Conservation (phyloP, 2,329 filamentous ascomycete genomes). For the Neofusicoccum sp. region DNA sequence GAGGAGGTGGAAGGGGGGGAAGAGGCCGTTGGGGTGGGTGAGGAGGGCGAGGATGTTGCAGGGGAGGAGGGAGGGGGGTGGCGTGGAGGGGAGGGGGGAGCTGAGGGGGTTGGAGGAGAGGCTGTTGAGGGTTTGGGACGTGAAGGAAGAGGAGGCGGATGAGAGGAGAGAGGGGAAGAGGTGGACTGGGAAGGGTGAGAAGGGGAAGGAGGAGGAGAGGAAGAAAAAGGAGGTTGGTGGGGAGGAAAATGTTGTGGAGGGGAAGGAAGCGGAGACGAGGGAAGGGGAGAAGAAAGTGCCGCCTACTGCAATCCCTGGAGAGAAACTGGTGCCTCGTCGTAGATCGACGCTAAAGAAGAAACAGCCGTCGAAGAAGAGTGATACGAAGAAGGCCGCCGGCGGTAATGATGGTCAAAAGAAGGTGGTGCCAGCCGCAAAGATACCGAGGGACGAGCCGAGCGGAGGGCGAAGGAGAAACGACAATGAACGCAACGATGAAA, state of each 20-base stretch:
- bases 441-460: too few relatives aligned
- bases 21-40: not conserved
- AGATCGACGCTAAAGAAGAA: too few relatives aligned
- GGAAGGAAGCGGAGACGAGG: not conserved
- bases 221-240: not conserved
- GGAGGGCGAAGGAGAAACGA: too few relatives aligned
- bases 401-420: too few relatives aligned
- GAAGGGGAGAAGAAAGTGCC: not conserved
- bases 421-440: too few relatives aligned
- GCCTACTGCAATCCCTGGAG: too few relatives aligned
- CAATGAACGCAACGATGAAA: too few relatives aligned
- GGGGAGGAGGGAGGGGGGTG: conserved; percentile 22
- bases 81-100: conserved; percentile 33
- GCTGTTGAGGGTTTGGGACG: conserved; percentile 22
- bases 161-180: not conserved
- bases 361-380: too few relatives aligned
- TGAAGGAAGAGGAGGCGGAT: not conserved
- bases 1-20: not conserved
- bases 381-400: too few relatives aligned
- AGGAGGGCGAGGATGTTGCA: conserved; percentile 6
- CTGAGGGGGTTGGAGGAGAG: conserved; percentile 44
- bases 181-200: not conserved
- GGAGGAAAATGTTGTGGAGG: not conserved
- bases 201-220: not conserved
- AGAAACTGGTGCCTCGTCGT: not conserved